Base-by-base conservation (phyloP, 805 yeast genomes). In the Teunomyces funiuensis region DNA sequence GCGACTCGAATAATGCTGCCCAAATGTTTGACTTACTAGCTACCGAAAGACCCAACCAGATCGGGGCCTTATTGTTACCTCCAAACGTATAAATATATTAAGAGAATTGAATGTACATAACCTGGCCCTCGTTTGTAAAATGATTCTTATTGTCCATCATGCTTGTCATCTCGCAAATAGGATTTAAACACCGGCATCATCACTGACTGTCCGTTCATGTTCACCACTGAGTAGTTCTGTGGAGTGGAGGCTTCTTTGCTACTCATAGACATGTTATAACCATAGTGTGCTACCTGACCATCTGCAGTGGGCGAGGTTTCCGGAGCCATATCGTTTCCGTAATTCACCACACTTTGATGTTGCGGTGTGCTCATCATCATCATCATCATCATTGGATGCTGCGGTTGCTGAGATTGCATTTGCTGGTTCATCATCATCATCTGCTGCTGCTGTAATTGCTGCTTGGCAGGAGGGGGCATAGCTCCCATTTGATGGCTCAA, bases 51-150 rank as follows among this genome's bases (percentile, higher is more conserved):
- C 88, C 90, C 0, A 66, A 72, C 18, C 82, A 80, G 23, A 80
- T 87, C n/a, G 89, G 81, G 1, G 93, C 86, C 0, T 63, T 87
- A 23, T 65, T 87, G 37, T 65, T 88, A 31, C 88, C 95, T 16
- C 86, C 91, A 3, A 76, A 82, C 47, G 59, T 80, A 46, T 78
- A 60, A 45, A 17, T 17, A 25, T 36, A 33, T 33, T 33, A 33
- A 23, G 15, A 23, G 37, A 25, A 33, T 15, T 23, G 19, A 22
- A 33, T 22, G 37, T 22, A 23, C 18, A 25, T 22, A 25, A 16
- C 37, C 28, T 13, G 13, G 17, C 16, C 18, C 7, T 7, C 18
- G 30, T 14, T 28, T 9, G 30, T 22, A 22, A 5, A 22, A 9
- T 11, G 7, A 22, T 11, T 22, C 11, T 7, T 19, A 7, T 6